phyloP scores from a whole-genome alignment of 2,329 filamentous ascomycete species.

The Colletotrichum zoysiae region DNA sequence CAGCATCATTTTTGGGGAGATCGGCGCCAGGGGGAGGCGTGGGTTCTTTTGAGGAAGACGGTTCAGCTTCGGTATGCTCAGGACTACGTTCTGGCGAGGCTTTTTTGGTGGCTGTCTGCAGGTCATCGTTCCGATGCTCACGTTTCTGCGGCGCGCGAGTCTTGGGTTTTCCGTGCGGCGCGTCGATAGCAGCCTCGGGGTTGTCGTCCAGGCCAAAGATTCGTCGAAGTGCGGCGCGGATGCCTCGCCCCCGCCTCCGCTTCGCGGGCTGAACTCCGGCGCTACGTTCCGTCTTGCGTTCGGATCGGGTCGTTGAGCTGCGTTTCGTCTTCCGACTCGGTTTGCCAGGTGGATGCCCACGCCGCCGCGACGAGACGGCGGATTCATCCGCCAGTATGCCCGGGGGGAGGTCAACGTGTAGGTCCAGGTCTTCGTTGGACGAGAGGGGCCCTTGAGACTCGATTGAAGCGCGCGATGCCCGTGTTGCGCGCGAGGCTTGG shows the following conservation, averaged over 20 bases:
- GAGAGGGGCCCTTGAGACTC: constrained; percentile 19
- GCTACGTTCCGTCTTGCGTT: neutral
- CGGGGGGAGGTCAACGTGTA: constrained; percentile 3
- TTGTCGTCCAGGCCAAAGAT: constrained; percentile 2
- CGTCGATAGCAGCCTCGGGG: neutral
- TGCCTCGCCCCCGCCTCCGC: constrained; percentile 4
- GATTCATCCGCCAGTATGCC: constrained; percentile 1
- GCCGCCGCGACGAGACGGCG: neutral
- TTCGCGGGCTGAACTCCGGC: neutral
- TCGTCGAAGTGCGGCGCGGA: constrained; percentile 14
- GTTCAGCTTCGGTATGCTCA: neutral
- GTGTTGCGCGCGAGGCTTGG: neutral
- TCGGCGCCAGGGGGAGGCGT: neutral
- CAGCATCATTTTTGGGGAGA: neutral
- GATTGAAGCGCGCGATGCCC: constrained; percentile 11
- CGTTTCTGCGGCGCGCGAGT: neutral
- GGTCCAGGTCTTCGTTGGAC: constrained; percentile 15
- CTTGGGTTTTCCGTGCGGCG: neutral
- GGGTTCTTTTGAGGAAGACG: neutral
- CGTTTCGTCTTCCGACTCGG: constrained; percentile 1
- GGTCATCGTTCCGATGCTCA: neutral
- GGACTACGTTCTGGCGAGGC: neutral
- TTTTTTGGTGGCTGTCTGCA: neutral
- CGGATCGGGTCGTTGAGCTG: neutral
- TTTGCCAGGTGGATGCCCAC: neutral